Conservation (phyloP, 1,139 yeast species). For the Arxiozyma slooffiae region DNA sequence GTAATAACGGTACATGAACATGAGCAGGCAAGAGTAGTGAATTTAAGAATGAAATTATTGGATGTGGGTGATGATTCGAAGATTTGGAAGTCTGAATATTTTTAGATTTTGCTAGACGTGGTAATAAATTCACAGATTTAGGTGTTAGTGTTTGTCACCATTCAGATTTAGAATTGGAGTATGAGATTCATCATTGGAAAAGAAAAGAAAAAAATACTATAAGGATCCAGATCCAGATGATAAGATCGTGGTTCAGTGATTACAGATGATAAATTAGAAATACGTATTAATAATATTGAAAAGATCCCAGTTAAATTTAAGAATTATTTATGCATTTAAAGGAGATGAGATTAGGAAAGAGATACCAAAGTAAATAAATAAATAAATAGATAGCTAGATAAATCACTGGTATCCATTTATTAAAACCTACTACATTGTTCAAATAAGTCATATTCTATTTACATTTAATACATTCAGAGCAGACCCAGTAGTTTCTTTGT, state of each 20-base stretch:
- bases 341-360: neutral
- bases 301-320: conserved; percentile 34
- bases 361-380: neutral
- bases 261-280: conserved; percentile 35
- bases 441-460: too few species aligned
- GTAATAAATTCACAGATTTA: conserved; percentile 79
- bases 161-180: conserved; percentile 86
- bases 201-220: conserved; percentile 72
- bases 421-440: too few species aligned
- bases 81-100: conserved; percentile 63
- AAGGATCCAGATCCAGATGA: conserved; percentile 76
- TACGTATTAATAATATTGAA: conserved; percentile 26
- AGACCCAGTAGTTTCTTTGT: too few species aligned
- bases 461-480: too few species aligned
- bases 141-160: conserved; percentile 97
- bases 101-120: conserved; percentile 47
- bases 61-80: conserved; percentile 61
- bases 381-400: too few species aligned
- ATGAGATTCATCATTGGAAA: conserved; percentile 94
- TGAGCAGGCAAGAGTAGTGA: conserved; percentile 65
- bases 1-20: conserved; percentile 86
- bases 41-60: conserved; percentile 46
- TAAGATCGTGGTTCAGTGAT: conserved; percentile 36
- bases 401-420: too few species aligned
- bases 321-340: conserved; percentile 22